These are phyloP conservation scores for Aspergillus japonicus DNA, from an alignment of 2,329 filamentous ascomycete genomes.

Conservation along the genomic window DNA sequence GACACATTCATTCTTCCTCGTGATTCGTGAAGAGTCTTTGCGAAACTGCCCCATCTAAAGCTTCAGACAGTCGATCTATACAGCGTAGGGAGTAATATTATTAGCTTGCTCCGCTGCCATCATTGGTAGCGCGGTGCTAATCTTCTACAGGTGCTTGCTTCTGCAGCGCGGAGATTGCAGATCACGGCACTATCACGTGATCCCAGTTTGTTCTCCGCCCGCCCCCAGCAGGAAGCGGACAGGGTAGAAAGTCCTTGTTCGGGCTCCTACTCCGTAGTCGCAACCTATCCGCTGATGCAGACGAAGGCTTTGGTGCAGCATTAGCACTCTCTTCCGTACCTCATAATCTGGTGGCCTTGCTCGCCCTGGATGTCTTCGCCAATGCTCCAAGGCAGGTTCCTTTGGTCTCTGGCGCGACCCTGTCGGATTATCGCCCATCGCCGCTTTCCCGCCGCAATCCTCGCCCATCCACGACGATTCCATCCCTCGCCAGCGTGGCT, in stretches of 20 bases:
- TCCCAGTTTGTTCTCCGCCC: not conserved
- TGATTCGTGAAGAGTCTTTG: too few species aligned
- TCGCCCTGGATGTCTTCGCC: constrained; percentile 37
- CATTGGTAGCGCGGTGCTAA: not conserved
- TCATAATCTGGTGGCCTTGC: constrained; percentile 25
- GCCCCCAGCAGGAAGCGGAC: not conserved
- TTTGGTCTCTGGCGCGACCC: constrained; percentile 35
- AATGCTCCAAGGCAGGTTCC: constrained; percentile 40
- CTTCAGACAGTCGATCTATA: too few species aligned
- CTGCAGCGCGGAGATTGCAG: not conserved
- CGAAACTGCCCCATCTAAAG: too few species aligned
- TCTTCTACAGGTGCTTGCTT: not conserved
- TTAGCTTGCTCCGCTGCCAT: not conserved
- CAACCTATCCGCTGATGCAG: constrained; percentile 15
- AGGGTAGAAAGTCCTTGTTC: not conserved
- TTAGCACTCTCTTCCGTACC: constrained; percentile 17
- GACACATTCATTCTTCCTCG: too few species aligned
- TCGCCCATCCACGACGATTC: constrained; percentile 30
- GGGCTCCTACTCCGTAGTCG: not conserved
- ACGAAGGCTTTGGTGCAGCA: constrained; percentile 14
- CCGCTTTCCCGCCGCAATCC: constrained; percentile 31
- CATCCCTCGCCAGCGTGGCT: constrained; percentile 33
- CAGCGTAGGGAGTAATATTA: too few species aligned
- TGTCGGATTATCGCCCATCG: constrained; percentile 40
- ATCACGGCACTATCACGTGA: not conserved